Percentiles rank a stretch among this genome's conserved stretches.
phyloP scores from a whole-genome alignment of 1,284 basidiomycete species.

The Boletus calvinii region DNA sequence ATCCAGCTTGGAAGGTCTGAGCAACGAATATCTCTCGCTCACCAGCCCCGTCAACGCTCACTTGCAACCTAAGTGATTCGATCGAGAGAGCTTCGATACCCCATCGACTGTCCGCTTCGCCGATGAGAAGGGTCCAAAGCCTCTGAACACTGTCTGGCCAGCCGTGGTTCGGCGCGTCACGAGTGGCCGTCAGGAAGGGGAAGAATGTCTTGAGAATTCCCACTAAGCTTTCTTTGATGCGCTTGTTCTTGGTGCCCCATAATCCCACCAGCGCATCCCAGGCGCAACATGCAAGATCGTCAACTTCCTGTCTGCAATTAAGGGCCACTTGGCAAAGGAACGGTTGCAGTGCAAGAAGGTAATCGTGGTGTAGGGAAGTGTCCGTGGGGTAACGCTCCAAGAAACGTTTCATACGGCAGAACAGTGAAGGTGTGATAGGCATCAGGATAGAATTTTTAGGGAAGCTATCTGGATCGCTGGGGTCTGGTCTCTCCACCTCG shows the following conservation, averaged over 20 bases:
- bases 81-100: constrained; percentile 62
- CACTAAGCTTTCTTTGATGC: constrained; percentile 66
- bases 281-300: constrained; percentile 54
- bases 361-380: constrained; percentile 73
- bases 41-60: constrained; percentile 19
- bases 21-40: constrained; percentile 50
- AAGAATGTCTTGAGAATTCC: constrained; percentile 68
- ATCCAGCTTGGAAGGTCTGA: constrained; percentile 67
- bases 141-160: constrained; percentile 47
- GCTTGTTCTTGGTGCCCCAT: constrained; percentile 75
- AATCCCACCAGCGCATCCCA: constrained; percentile 68
- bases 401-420: constrained; percentile 67
- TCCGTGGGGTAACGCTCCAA: constrained; percentile 64
- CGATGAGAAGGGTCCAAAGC: constrained; percentile 54
- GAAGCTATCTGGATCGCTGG: constrained; percentile 22
- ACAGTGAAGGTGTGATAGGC: constrained; percentile 49
- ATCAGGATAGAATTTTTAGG: constrained; percentile 19
- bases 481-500: constrained; percentile 27
- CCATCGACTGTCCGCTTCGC: constrained; percentile 64
- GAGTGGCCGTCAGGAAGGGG: constrained; percentile 58
- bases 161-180: constrained; percentile 17
- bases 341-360: constrained; percentile 65
- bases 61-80: constrained; percentile 60
- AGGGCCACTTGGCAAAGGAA: constrained; percentile 71
- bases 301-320: constrained; percentile 62